Evolutionary conservation across 352 stramenopile species (phyloP).

Genomic region (Thalassiosira pacifica): DNA sequence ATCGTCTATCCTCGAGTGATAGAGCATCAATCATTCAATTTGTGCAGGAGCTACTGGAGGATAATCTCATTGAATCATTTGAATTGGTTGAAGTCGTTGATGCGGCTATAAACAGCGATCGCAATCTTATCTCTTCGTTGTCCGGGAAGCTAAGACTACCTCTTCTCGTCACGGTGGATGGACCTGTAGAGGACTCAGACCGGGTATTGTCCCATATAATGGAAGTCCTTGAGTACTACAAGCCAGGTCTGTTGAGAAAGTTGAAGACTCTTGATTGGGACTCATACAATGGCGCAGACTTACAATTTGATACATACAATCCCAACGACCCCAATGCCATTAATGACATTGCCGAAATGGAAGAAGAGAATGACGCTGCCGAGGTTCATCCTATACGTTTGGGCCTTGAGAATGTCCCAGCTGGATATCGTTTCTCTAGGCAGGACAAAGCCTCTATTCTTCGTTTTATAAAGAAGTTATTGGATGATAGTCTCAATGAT

Average conservation of each 20-base stretch:
- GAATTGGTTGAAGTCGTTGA: not conserved
- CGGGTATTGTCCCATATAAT: not conserved
- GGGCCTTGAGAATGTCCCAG: not conserved
- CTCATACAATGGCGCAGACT: no score
- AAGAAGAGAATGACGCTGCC: no score
- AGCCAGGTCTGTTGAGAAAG: no score
- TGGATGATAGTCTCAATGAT: not conserved
- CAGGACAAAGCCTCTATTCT: not conserved
- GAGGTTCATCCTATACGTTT: constrained; percentile 9
- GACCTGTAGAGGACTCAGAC: not conserved
- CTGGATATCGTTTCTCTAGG: not conserved
- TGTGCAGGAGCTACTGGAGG: not conserved
- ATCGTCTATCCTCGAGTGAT: not conserved
- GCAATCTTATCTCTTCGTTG: not conserved
- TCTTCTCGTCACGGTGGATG: not conserved
- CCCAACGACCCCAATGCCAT: not conserved
- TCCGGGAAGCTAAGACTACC: not conserved
- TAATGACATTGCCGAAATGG: not conserved
- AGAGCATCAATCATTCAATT: not conserved
- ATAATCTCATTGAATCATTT: not conserved
- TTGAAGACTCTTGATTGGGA: no score
- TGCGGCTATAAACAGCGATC: not conserved
- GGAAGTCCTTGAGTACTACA: constrained; percentile 2
- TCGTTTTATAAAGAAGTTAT: not conserved
- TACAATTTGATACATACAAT: no score